A percentile compares a stretch with the other conserved stretches of the same genome.
Conservation (phyloP, 345 rosid species). For the Laguncularia racemosa region DNA sequence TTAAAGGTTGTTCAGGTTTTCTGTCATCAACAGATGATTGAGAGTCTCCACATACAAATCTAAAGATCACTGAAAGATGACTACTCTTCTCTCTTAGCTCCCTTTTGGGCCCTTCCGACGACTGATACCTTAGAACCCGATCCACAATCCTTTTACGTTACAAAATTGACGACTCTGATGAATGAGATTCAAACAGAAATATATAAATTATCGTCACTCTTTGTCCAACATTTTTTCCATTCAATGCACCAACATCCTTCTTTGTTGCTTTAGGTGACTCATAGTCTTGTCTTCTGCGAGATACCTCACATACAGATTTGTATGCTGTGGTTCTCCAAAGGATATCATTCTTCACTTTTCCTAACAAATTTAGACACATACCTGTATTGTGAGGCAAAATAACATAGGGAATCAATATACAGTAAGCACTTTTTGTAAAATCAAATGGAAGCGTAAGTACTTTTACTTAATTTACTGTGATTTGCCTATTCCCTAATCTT, state of each 20-base stretch:
- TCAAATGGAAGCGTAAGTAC: too few species aligned
- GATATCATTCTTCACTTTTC: slow-evolving; percentile 32
- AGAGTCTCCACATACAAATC: slow-evolving; percentile 65
- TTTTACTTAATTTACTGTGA: too few species aligned
- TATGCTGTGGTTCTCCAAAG: slow-evolving; percentile 25
- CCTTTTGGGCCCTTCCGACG: slow-evolving; percentile 36
- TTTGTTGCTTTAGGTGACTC: slow-evolving; percentile 50
- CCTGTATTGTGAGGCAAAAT: slow-evolving; percentile 16
- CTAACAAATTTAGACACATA: slow-evolving; percentile 46
- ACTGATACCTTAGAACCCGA: slow-evolving; percentile 44
- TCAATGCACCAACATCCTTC: slow-evolving; percentile 15
- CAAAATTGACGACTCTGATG: background rate
- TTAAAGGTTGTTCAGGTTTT: slow-evolving; percentile 33
- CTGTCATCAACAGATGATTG: slow-evolving; percentile 34
- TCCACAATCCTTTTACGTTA: background rate
- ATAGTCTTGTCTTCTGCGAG: slow-evolving; percentile 32
- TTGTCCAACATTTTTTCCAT: slow-evolving; percentile 31
- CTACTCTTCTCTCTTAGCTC: too few species aligned
- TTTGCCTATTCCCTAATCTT: too few species aligned
- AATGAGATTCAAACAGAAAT: too few species aligned
- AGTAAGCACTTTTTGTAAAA: too few species aligned
- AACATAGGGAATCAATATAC: too few species aligned
- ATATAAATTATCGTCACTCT: too few species aligned
- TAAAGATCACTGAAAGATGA: background rate
- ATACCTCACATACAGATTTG: slow-evolving; percentile 63